Evolutionary conservation across 345 rosid genomes (phyloP), one percentile per base, ranked within the genome.

Genomic region (Eucalyptus pauciflora): DNA sequence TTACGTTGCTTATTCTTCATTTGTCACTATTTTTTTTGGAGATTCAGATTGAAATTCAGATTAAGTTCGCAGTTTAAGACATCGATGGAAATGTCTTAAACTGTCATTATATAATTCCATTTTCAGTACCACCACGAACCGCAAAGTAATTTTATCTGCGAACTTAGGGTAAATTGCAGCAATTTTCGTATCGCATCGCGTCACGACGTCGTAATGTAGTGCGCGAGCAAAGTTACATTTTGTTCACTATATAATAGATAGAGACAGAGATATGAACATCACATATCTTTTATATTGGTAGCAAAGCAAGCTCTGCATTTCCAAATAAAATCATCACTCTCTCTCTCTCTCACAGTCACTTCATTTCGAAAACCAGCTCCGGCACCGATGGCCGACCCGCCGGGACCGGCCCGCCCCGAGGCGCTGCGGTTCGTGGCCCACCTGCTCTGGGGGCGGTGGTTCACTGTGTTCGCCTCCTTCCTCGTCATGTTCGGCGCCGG

Each of bases 401-500:
- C 25, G 83, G 43, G 67, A n/a, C 67, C 20, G 46, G 49, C 29
- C 22, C 50, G 90, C 86, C 15, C 33, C 22, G 95, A 93, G 48
- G 29, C 50, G 50, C 43, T 87, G 69, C 87, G 85, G 85, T 96
- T 97, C 89, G 64, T 93, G 58, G 83, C 92, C 4, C 95, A 95
- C 88, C 88, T 95, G 48, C 15, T 97, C 16, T 87, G 80, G 27
- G 98, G 98, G 60, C 92, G 99, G 91, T 97, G 98, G 99, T 97
- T 97, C 91, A 93, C 96, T n/a, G 95, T 96, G 25, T 97, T 95
- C 90, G 99, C 98, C 4, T 94, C 99, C 1, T 97, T 96, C 92
- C 91, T 97, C 85, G 94, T 97, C 90, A 97, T 97, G 99, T 94
- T 96, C 18, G 97, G 98, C 37, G 97, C 99, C 29, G 98, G 99